Evolutionary conservation across 768 basidiomycete genomes (phyloP).

Genomic region (Phanerodontia chrysosporium): DNA sequence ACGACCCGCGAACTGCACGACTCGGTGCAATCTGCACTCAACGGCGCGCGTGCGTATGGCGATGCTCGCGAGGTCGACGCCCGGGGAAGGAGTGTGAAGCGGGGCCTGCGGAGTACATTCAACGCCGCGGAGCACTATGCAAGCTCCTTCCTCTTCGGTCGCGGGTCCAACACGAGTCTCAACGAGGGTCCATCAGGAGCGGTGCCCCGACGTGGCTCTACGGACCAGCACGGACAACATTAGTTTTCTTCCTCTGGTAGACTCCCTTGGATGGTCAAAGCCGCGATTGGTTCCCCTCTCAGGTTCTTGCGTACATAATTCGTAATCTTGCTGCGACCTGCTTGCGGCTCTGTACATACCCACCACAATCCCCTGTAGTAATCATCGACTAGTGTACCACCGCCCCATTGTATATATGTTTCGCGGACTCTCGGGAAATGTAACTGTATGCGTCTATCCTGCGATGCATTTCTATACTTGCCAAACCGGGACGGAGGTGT

Average conservation of each 20-base stretch:
- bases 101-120: conserved; percentile 63
- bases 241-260: neutral
- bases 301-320: neutral
- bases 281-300: neutral
- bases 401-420: neutral
- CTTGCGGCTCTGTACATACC: neutral
- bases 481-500: neutral
- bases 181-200: conserved; percentile 18
- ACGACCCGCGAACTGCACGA: conserved; percentile 39
- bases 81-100: conserved; percentile 58
- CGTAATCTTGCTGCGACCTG: neutral
- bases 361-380: neutral
- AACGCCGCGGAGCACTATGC: conserved; percentile 70
- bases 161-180: conserved; percentile 21
- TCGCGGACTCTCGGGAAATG: neutral
- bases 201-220: conserved; percentile 11
- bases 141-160: conserved; percentile 61
- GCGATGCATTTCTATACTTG: neutral
- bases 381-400: conserved; percentile 4
- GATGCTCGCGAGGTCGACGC: conserved; percentile 30
- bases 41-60: conserved; percentile 2
- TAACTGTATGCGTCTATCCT: neutral
- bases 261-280: neutral
- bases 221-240: conserved; percentile 11
- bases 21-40: conserved; percentile 32